Evolutionary conservation across 805 yeast genomes (phyloP).

Genomic region (Candida ortonii): DNA sequence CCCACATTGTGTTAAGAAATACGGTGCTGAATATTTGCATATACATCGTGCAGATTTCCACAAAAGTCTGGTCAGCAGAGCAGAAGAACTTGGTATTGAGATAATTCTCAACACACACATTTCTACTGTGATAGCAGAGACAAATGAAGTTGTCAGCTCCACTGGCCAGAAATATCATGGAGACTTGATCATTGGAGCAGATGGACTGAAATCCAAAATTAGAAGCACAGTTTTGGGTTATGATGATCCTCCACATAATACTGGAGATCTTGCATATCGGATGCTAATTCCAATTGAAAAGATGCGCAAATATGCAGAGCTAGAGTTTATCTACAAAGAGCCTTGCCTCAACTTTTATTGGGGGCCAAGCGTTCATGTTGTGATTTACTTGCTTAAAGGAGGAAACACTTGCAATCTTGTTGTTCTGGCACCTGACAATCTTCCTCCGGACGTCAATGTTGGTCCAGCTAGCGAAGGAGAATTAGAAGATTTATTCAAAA

Average conservation of each 20-base stretch:
- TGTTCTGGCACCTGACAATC: constrained; percentile 17
- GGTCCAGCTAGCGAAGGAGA: constrained; percentile 11
- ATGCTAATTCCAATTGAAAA: constrained; percentile 14
- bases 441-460: constrained; percentile 12
- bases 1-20: constrained; percentile 13
- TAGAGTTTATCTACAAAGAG: constrained; percentile 14
- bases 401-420: constrained; percentile 19
- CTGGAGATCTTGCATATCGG: constrained; percentile 19
- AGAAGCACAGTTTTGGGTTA: constrained; percentile 9
- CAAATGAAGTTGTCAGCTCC: constrained; percentile 10
- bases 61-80: constrained; percentile 9
- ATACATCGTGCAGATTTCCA: constrained; percentile 20
- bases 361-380: constrained; percentile 19
- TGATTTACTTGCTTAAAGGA: constrained; percentile 17
- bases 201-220: constrained; percentile 15
- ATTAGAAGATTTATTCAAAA: constrained; percentile 10
- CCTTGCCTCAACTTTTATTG: constrained; percentile 18
- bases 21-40: constrained; percentile 15
- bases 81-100: constrained; percentile 9
- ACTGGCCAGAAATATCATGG: constrained; percentile 11
- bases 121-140: constrained; percentile 5
- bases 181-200: constrained; percentile 20
- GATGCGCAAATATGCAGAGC: constrained; percentile 15
- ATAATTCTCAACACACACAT: constrained; percentile 12
- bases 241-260: constrained; percentile 6